Evolutionary conservation across 2,329 filamentous ascomycete species (phyloP), one percentile per base, ranked within the genome.

Genomic region (Lachnellula hyalina): DNA sequence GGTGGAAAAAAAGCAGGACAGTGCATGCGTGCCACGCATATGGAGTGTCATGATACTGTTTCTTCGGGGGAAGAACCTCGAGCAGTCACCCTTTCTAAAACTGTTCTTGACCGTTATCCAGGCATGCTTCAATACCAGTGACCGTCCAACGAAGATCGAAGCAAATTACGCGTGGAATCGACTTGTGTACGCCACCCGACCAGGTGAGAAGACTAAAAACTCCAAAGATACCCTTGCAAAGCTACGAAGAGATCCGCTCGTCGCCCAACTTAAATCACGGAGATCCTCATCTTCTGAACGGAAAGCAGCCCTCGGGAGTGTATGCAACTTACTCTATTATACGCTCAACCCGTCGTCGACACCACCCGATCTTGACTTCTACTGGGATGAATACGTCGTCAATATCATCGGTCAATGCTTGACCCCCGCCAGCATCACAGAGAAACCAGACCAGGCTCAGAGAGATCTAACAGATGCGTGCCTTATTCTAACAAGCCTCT

Each of bases 101-200:
- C 77, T 81, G 5, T 96, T 90, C 88, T 76, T 96, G 7, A 79
- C 80, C 34, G 79, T 96, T 9, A 85, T 96, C 17, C 87, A 96
- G 64, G 79, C 79, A 58, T 94, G 90, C 65, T 90, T 97, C 71
- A 96, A 96, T 67, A 87, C 84, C 62, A 81, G 81, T 51, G 90
- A 96, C 59, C 73, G 79, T 3, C 74, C 79, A 45, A 87, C 86
- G 45, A 90, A 86, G 63, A 77, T 83, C 14, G 85, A 95, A 65
- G 89, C 92, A 21, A 90, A 93, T 65, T 75, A 85, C 53, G 91
- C 91, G 0, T 96, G 93, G 89, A 90, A 89, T 63, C 86, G 89
- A 51, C 83, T 96, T 45, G 81, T 94, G 19, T 96, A 87, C 67
- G 81, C 85, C 6, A 78, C 90, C 15, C 80, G 86, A 52, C 79